Conservation (phyloP, 2,329 filamentous ascomycete species). For the Colletotrichum cereale region DNA sequence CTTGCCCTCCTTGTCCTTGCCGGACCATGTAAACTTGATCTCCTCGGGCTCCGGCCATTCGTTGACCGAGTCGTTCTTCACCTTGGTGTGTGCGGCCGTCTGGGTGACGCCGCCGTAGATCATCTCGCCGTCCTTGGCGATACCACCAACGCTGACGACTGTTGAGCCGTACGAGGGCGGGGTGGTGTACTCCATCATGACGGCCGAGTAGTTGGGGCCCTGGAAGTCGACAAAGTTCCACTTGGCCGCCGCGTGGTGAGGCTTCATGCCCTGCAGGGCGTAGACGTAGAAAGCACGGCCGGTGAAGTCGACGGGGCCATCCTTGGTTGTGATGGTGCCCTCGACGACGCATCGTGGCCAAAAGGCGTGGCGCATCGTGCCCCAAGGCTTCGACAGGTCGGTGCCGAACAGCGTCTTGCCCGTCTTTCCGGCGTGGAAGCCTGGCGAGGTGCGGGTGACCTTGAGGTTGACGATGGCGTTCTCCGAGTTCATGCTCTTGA, state of each 20-base stretch:
- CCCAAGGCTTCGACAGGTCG: constrained; percentile 89
- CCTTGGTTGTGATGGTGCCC: constrained; percentile 86
- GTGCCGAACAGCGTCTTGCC: constrained; percentile 90
- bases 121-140: constrained; percentile 85
- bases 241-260: constrained; percentile 89
- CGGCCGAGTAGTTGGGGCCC: constrained; percentile 84
- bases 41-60: constrained; percentile 90
- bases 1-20: constrained; percentile 82
- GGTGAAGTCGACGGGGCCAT: constrained; percentile 84
- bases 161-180: constrained; percentile 93
- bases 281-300: constrained; percentile 85
- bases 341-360: constrained; percentile 90
- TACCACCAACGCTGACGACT: constrained; percentile 83
- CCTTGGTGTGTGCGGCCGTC: constrained; percentile 76
- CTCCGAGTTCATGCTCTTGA: constrained; percentile 91
- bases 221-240: constrained; percentile 98
- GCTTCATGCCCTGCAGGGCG: constrained; percentile 98
- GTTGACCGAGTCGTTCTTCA: constrained; percentile 79
- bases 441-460: constrained; percentile 80
- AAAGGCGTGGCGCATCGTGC: constrained; percentile 90
- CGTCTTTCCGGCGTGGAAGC: constrained; percentile 86
- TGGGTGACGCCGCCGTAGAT: constrained; percentile 77
- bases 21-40: constrained; percentile 82
- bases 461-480: constrained; percentile 88
- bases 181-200: constrained; percentile 97